These are phyloP conservation scores for Ramicandelaber brevisporus DNA, from an alignment of 192 early-diverging fungal genomes.

Conservation along the genomic window DNA sequence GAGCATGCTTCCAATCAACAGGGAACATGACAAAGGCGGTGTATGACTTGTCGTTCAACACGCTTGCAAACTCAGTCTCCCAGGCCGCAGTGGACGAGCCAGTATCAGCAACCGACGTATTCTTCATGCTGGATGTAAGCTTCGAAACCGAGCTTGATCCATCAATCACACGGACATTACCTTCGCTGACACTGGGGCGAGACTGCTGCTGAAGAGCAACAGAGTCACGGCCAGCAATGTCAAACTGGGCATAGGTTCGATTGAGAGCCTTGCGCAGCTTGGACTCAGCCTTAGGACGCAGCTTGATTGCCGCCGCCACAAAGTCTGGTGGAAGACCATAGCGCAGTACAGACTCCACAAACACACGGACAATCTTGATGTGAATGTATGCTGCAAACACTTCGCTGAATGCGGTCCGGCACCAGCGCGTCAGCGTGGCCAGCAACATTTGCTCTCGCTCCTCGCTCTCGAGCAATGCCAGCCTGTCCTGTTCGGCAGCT, in stretches of 20 bases:
- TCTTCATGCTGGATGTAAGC: constrained; percentile 8
- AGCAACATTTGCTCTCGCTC: constrained; percentile 56
- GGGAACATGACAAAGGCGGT: constrained; percentile 70
- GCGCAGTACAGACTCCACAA: constrained; percentile 89
- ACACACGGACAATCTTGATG: constrained; percentile 78
- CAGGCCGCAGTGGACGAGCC: constrained; percentile 62
- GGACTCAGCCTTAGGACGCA: constrained; percentile 52
- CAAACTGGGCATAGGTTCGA: constrained; percentile 60
- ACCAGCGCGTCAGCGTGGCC: constrained; percentile 55
- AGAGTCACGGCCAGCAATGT: constrained; percentile 28
- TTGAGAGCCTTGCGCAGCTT: constrained; percentile 57
- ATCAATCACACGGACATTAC: too few relatives aligned
- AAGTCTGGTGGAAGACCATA: constrained; percentile 97
- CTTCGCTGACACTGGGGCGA: too few relatives aligned
- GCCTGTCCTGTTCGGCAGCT: constrained; percentile 41
- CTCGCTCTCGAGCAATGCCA: constrained; percentile 33
- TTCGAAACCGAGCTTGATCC: constrained; percentile 5
- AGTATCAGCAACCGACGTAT: constrained; percentile 9
- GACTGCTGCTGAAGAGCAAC: too few relatives aligned
- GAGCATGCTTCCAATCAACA: constrained; percentile 20
- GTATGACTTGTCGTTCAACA: constrained; percentile 74
- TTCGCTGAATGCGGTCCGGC: constrained; percentile 87
- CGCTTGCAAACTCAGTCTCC: constrained; percentile 59
- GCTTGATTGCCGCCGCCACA: constrained; percentile 39
- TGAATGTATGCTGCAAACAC: constrained; percentile 82